phyloP scores from a whole-genome alignment of 768 basidiomycete genomes.

The Clavaria fumosa region DNA sequence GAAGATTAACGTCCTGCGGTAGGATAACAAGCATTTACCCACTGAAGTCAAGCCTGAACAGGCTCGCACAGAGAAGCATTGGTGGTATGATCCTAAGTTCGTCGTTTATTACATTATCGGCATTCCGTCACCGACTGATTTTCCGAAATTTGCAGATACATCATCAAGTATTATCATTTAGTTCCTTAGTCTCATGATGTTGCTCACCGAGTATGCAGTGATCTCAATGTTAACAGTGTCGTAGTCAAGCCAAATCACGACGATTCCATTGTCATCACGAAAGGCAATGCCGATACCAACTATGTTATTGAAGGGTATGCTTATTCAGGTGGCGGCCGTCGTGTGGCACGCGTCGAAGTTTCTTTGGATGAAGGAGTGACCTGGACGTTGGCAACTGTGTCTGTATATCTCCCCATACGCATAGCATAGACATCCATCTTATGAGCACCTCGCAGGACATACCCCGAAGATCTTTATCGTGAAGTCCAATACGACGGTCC shows the following conservation, averaged over 20 bases:
- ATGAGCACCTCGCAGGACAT: conserved; percentile 12
- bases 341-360: conserved; percentile 42
- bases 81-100: conserved; percentile 40
- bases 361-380: conserved; percentile 35
- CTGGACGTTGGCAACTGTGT: conserved; percentile 27
- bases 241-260: conserved; percentile 41
- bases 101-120: too few relatives aligned
- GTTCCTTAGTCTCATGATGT: neutral
- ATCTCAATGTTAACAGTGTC: conserved; percentile 44
- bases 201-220: conserved; percentile 18
- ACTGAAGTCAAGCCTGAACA: conserved; percentile 34
- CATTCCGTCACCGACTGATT: neutral
- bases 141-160: conserved; percentile 16
- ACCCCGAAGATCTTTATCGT: conserved; percentile 39
- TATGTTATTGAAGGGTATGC: conserved; percentile 42
- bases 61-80: conserved; percentile 32
- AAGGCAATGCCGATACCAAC: conserved; percentile 6
- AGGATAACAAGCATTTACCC: conserved; percentile 52
- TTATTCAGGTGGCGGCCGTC: conserved; percentile 44
- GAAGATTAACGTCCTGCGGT: conserved; percentile 7
- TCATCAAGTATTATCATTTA: conserved; percentile 14
- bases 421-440: neutral
- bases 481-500: conserved; percentile 19
- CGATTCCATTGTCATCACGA: conserved; percentile 22
- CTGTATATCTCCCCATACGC: neutral